Evolutionary conservation across 116 monocot species (phyloP), one percentile per base, ranked within the genome.

Genomic region (Papilionanthe hybrid): DNA sequence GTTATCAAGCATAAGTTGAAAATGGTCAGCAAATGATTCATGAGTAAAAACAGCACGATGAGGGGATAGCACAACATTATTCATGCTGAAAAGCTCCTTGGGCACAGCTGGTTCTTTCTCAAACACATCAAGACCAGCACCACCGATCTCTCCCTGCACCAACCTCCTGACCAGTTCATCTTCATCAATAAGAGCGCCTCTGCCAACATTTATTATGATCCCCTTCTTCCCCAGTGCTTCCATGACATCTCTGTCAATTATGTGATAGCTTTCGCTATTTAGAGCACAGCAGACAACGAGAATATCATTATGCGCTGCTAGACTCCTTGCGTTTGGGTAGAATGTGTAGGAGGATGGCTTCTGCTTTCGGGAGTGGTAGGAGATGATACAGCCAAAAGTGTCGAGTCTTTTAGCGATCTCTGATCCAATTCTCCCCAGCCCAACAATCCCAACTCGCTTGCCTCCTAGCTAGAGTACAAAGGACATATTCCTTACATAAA

Each of bases 121-220:
- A 77, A 86, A 95, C 79, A 95, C 95, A 85, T 91, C 93, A 32
- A 95, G 89, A 5, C 91, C 93, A 43, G 89, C 91, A 50, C 93
- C 93, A 10, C 81, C 86, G 50, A 95, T 79, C 82, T 84, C 84
- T 1, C 88, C 88, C 17, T 84, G 47, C 74, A 75, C 53, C 84
- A 95, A 77, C 6, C 77, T 49, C 53, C 43, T 63, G 20, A 95
- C 90, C 12, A 95, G 55, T 42, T 90, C 91, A 37, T 78, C 32
- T 75, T 93, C 93, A 29, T 95, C 91, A 8, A 93, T 43, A 4
- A 86, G 85, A 0, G 72, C 78, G 18, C 93, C 95, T 10, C 91
- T 86, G 0, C 87, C 95, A 7, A 95, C 74, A 47, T 93, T 95
- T 42, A 95, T 75, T 44, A 95, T 57, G 7, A 91, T 56, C 3